Percentiles rank a stretch among this genome's conserved stretches.
Conservation (phyloP, 1,284 basidiomycete genomes). For the Leccinum subatratum region DNA sequence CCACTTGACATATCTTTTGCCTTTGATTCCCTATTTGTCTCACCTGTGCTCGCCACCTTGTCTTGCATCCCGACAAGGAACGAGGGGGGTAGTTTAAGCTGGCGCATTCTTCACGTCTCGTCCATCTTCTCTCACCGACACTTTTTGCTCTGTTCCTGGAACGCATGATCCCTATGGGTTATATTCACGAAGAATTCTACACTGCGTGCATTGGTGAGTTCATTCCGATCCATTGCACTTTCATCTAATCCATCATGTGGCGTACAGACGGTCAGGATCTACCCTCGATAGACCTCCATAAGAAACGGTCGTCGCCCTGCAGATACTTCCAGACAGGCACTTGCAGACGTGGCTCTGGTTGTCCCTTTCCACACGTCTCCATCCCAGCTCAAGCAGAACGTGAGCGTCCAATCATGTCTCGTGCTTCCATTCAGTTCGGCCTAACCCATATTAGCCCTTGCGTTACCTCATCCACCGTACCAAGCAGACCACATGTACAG, state of each 20-base stretch:
- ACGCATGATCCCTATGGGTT: slow-evolving; percentile 10
- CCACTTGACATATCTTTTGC: slow-evolving; percentile 20
- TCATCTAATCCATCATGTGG: slow-evolving; percentile 11
- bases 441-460: slow-evolving; percentile 16
- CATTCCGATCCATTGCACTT: neutral
- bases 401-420: slow-evolving; percentile 10
- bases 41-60: slow-evolving; percentile 25
- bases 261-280: slow-evolving; percentile 14
- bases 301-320: slow-evolving; percentile 18
- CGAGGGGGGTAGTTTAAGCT: slow-evolving; percentile 19
- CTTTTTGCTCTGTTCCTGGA: slow-evolving; percentile 4
- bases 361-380: slow-evolving; percentile 25
- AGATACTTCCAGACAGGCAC: slow-evolving; percentile 25
- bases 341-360: slow-evolving; percentile 29
- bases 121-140: slow-evolving; percentile 1
- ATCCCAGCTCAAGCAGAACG: slow-evolving; percentile 11
- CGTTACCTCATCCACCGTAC: slow-evolving; percentile 12
- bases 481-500: slow-evolving; percentile 19
- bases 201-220: slow-evolving; percentile 19
- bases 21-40: slow-evolving; percentile 25
- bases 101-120: slow-evolving; percentile 1
- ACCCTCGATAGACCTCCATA: slow-evolving; percentile 1
- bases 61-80: slow-evolving; percentile 23
- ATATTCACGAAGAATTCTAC: slow-evolving; percentile 19
- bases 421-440: neutral